Conservation (phyloP, 768 basidiomycete genomes). For the Mycena belliarum region DNA sequence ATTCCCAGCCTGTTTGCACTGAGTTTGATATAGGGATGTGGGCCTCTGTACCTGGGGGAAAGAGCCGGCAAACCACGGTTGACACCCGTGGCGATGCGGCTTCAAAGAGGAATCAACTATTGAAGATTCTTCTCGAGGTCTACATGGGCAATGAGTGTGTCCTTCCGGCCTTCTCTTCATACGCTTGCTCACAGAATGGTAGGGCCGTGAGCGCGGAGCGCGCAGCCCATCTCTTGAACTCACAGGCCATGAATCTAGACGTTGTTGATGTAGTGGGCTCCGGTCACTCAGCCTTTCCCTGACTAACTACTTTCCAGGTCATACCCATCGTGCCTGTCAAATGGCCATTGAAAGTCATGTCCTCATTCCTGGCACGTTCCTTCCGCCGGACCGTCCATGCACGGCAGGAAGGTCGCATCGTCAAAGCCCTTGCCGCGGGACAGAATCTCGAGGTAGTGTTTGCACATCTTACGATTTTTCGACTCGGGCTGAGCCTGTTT, state of each 20-base stretch:
- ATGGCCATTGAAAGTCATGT: conserved; percentile 75
- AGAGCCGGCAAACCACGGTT: conserved; percentile 33
- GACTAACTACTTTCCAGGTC: conserved; percentile 42
- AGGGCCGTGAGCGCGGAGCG: conserved; percentile 58
- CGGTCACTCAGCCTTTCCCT: neutral
- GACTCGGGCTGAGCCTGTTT: neutral
- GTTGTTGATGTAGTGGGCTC: conserved; percentile 71
- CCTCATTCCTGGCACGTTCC: conserved; percentile 78
- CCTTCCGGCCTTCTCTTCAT: neutral
- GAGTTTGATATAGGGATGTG: conserved; percentile 57
- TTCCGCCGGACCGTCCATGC: conserved; percentile 75
- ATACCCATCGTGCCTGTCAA: conserved; percentile 66
- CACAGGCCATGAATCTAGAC: conserved; percentile 80
- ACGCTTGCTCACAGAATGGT: neutral
- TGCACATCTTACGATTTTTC: neutral
- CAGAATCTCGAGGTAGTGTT: conserved; percentile 69
- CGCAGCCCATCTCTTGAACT: conserved; percentile 70
- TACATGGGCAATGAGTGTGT: conserved; percentile 80
- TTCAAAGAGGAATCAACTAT: conserved; percentile 51
- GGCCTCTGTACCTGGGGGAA: conserved; percentile 44
- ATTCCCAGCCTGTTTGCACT: conserved; percentile 53
- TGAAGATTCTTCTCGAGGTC: conserved; percentile 75
- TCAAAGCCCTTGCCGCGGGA: conserved; percentile 76
- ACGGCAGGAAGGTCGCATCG: conserved; percentile 67
- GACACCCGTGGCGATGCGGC: conserved; percentile 40